phyloP scores from a whole-genome alignment of 371 early-diverging fungal species.

The Quaeritorhiza haematococci region DNA sequence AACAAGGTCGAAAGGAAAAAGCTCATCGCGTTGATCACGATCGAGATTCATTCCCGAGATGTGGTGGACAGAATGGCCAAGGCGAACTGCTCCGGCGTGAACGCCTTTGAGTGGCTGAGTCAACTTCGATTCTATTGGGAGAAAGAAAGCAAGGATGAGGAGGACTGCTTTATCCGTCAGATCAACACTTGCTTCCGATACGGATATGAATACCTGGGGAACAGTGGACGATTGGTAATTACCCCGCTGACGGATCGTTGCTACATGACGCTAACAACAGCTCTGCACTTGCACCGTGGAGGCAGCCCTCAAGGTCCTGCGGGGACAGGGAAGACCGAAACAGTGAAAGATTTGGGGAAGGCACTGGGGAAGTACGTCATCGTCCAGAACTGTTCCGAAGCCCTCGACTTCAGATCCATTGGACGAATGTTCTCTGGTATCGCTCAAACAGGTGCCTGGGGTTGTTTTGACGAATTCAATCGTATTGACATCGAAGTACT shows the following conservation, averaged over 20 bases:
- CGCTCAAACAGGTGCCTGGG: conserved; percentile 56
- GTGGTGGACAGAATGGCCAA: conserved; percentile 50
- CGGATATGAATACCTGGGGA: conserved; percentile 33
- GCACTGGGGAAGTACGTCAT: conserved; percentile 51
- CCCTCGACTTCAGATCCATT: conserved; percentile 43
- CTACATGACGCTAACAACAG: conserved; percentile 52
- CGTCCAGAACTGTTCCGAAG: conserved; percentile 56
- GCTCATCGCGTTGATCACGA: conserved; percentile 46
- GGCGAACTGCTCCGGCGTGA: conserved; percentile 35
- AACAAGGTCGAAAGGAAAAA: conserved; percentile 48
- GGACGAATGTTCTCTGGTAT: conserved; percentile 50
- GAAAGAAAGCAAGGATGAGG: conserved; percentile 43
- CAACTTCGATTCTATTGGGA: conserved; percentile 55
- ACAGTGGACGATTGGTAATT: conserved; percentile 48
- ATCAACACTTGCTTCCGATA: conserved; percentile 43
- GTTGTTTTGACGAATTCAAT: conserved; percentile 68
- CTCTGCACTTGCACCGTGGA: conserved; percentile 46
- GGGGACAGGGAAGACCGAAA: conserved; percentile 65
- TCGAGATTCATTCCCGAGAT: conserved; percentile 55
- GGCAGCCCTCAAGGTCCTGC: conserved; percentile 51
- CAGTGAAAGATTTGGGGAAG: conserved; percentile 58
- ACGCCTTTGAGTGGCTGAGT: conserved; percentile 49
- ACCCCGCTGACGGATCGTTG: conserved; percentile 56
- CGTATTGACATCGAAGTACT: conserved; percentile 55
- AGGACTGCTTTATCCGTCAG: conserved; percentile 47